Base-by-base conservation (phyloP, 257 asterid genomes). In the Solanum acaule region DNA sequence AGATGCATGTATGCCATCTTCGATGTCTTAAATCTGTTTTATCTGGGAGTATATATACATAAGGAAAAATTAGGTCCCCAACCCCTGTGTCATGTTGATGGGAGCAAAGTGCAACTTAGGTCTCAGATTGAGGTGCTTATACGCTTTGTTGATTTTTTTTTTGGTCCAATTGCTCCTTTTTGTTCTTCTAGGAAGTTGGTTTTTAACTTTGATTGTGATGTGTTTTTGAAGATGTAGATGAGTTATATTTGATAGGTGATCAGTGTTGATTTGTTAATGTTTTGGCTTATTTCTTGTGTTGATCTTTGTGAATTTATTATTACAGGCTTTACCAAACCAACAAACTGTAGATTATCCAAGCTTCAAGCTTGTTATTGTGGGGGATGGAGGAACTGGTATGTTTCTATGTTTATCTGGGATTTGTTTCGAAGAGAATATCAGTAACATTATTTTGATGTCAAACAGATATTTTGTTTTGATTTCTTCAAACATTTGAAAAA, bases 321-420 rank as follows among this genome's bases (percentile, higher is more conserved):
- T 46, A 34, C 75, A 91, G 96, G 95, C 96, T 65, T 88, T 94
- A 86, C 95, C 98, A 31, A 95, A 92, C 91, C 96, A 95, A 38
- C 95, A 93, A 89, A 95, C 96, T 72, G 96, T 93, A 56, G 95
- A 94, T 78, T 95, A 94, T 89, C 98, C 98, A 4, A 95, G 94
- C 92, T 95, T 95, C 92, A 95, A 95, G 95, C 98, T 95, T 83
- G 98, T 95, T 3, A 92, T 95, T 84, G 98, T 95, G 75, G 96
- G 96, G 5, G 98, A 95, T 92, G 96, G 96, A 15, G 96, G 98
- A 84, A 95, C 98, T 68, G 98, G 96, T 94, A 90, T 78, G n/a
- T 44, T 89, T 86, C 12, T 2, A n/a, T 76, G 56, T n/a, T 22
- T 76, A 38, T 6, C 22, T 37, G 33, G 3, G 56, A 23, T 76